phyloP scores from a whole-genome alignment of 768 basidiomycete genomes.

The Lanmaoa rubissima region DNA sequence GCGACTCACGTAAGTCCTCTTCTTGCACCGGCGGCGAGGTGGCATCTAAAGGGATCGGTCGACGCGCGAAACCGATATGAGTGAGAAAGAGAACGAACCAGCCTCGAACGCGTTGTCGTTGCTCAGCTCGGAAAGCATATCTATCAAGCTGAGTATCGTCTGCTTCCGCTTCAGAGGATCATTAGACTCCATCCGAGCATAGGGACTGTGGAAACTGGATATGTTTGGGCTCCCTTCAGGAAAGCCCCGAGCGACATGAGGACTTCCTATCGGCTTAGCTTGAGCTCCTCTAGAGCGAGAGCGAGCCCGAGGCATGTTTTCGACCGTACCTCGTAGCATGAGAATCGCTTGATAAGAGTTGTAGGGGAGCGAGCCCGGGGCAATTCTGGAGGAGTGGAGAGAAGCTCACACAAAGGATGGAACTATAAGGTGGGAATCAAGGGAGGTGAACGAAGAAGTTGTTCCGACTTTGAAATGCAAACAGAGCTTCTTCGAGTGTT shows the following conservation, averaged over 20 bases:
- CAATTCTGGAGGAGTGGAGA: constrained; percentile 21
- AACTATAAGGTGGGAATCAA: constrained; percentile 32
- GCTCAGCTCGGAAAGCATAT: constrained; percentile 44
- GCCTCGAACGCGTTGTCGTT: constrained; percentile 36
- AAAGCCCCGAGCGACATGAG: constrained; percentile 26
- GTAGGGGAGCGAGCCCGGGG: constrained; percentile 22
- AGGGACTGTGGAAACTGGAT: constrained; percentile 25
- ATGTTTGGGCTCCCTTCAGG: constrained; percentile 27
- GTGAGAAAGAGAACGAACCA: constrained; percentile 27
- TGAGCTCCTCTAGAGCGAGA: constrained; percentile 30
- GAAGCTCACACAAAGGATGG: constrained; percentile 15
- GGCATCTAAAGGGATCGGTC: constrained; percentile 18
- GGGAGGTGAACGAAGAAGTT: constrained; percentile 25
- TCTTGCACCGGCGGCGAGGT: constrained; percentile 37
- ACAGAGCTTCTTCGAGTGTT: constrained; percentile 34
- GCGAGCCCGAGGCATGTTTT: constrained; percentile 25
- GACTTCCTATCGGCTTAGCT: constrained; percentile 21
- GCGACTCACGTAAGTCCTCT: constrained; percentile 41
- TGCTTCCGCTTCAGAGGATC: constrained; percentile 41
- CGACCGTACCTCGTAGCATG: constrained; percentile 34
- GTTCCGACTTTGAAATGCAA: constrained; percentile 35
- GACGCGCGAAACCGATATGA: constrained; percentile 2
- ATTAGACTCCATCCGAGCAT: constrained; percentile 26
- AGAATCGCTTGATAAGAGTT: constrained; percentile 22
- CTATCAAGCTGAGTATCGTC: constrained; percentile 46